Conservation (phyloP, 2,329 filamentous ascomycete genomes). For the Colletotrichum musae region DNA sequence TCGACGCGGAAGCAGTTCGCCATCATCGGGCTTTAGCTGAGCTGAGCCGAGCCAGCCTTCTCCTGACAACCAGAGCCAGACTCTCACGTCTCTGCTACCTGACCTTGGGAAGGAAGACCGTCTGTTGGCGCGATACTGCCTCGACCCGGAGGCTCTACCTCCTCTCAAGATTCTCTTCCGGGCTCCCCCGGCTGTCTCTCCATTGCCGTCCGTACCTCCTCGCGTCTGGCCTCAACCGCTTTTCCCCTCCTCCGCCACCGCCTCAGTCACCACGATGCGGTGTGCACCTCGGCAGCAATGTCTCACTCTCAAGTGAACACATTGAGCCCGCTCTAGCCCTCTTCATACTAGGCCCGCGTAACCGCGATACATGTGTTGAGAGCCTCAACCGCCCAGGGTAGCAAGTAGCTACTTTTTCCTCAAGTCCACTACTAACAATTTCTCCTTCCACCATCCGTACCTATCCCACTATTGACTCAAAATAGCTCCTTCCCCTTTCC, state of each 20-base stretch:
- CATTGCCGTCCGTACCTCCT: no score
- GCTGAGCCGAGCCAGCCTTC: background rate
- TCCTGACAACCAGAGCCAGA: no score
- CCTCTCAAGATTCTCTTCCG: background rate
- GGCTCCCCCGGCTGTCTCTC: no score
- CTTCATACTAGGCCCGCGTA: constrained; percentile 24
- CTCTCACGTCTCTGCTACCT: no score
- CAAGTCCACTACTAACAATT: constrained; percentile 22
- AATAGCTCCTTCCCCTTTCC: no score
- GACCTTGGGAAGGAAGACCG: background rate
- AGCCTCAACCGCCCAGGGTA: constrained; percentile 19
- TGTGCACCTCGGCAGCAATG: constrained; percentile 30
- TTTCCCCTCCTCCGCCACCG: constrained; percentile 12
- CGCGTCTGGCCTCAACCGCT: constrained; percentile 8
- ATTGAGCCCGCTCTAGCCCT: constrained; percentile 19
- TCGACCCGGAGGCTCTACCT: background rate
- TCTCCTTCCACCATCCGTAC: background rate
- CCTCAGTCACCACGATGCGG: constrained; percentile 26
- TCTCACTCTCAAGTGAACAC: constrained; percentile 33
- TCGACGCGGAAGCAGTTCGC: constrained; percentile 7
- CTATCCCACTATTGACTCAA: no score
- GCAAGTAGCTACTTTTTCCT: constrained; percentile 32
- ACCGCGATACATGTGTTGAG: constrained; percentile 26
- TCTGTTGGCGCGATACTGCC: no score
- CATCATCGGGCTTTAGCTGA: no score